These are phyloP conservation scores for Aspergillus amoenus DNA, from an alignment of 2,329 filamentous ascomycete genomes.

Conservation along the genomic window DNA sequence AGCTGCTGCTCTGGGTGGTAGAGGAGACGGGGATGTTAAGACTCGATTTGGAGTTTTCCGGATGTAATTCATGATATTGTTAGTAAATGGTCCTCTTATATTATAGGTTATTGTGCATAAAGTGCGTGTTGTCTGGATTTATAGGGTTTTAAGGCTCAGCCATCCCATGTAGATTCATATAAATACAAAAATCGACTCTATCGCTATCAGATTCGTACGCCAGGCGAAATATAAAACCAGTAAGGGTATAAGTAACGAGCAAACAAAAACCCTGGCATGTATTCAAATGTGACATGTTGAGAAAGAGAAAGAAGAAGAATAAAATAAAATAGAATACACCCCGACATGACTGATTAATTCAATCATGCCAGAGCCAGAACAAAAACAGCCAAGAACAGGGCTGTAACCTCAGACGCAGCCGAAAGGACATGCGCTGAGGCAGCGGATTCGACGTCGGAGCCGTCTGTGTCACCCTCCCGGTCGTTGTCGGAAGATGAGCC, in stretches of 20 bases:
- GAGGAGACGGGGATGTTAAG: constrained; percentile 57
- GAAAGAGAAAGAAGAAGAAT: constrained; percentile 19
- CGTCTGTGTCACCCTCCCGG: neutral
- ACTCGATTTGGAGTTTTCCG: constrained; percentile 78
- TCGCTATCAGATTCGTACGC: neutral
- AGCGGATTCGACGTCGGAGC: neutral
- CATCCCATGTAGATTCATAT: neutral
- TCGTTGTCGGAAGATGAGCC: neutral
- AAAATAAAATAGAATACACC: neutral
- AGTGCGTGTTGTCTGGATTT: neutral
- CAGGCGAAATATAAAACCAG: neutral
- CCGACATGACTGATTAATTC: neutral
- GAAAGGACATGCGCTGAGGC: neutral
- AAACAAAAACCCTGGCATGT: too few relatives aligned
- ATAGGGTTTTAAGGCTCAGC: neutral
- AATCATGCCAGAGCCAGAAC: neutral
- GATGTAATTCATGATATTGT: constrained; percentile 58
- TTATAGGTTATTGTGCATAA: neutral
- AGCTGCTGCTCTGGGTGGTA: constrained; percentile 68
- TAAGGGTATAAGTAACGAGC: too few relatives aligned
- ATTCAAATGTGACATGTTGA: neutral
- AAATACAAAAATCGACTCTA: neutral
- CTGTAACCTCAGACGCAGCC: neutral
- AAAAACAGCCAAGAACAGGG: neutral
- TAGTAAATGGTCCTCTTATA: neutral